Conservation (phyloP, 2,329 filamentous ascomycete species). For the Zymoseptoria tritici region DNA sequence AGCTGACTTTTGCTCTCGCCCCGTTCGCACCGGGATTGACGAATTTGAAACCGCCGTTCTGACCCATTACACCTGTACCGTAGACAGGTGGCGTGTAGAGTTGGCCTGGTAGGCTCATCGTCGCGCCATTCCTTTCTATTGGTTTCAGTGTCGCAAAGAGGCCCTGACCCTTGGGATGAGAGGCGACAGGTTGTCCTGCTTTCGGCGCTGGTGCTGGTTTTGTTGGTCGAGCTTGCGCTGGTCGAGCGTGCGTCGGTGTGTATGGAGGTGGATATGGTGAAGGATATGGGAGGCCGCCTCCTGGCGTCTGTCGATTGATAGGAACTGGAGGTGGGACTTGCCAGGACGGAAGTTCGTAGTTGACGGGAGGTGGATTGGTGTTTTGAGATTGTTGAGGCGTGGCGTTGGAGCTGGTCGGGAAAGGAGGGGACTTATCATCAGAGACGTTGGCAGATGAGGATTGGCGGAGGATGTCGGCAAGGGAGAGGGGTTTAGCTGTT, state of each 20-base stretch:
- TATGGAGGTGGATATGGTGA: constrained; percentile 19
- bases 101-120: neutral
- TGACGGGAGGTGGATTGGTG: constrained; percentile 11
- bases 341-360: constrained; percentile 24
- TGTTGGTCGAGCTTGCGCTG: constrained; percentile 1
- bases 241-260: constrained; percentile 8
- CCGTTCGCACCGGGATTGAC: neutral
- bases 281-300: neutral
- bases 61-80: neutral
- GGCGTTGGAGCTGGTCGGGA: neutral
- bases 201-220: constrained; percentile 2
- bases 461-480: neutral
- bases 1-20: constrained; percentile 11
- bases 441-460: neutral
- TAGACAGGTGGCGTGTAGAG: neutral
- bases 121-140: neutral
- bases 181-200: neutral
- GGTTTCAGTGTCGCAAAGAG: constrained; percentile 22
- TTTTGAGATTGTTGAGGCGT: neutral
- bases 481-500: neutral
- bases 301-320: neutral
- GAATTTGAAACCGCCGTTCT: neutral
- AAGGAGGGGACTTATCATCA: neutral
- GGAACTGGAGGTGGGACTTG: constrained; percentile 17
- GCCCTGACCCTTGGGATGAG: constrained; percentile 9